Evolutionary conservation across 2,329 filamentous ascomycete genomes (phyloP).

Genomic region (Didymella keratinophila): DNA sequence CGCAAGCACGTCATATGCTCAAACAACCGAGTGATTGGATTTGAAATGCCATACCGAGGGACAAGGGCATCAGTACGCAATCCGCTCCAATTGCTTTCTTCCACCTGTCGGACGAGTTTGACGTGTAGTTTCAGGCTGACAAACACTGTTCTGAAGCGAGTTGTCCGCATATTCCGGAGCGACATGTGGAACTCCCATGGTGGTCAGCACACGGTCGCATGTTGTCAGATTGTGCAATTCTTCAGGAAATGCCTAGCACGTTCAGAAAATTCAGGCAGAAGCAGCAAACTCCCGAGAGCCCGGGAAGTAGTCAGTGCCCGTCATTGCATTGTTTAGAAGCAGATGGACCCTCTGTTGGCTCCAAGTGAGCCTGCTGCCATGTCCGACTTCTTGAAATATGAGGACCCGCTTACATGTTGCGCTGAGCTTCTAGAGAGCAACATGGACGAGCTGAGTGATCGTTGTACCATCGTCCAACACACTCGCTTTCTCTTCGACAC

Average conservation of each 20-base stretch:
- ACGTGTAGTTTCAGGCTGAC: neutral
- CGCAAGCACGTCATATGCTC: slow-evolving; percentile 44
- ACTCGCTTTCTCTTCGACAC: slow-evolving; percentile 67
- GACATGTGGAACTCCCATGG: neutral
- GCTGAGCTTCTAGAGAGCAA: slow-evolving; percentile 15
- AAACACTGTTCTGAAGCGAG: neutral
- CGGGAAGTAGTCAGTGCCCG: no score
- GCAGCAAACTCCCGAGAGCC: no score
- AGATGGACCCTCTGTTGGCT: no score
- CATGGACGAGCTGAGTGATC: slow-evolving; percentile 64
- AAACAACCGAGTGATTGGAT: slow-evolving; percentile 23
- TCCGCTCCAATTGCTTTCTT: neutral
- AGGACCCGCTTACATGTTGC: neutral
- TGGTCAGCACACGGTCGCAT: neutral
- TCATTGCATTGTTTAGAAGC: no score
- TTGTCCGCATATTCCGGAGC: neutral
- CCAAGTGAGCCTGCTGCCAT: no score
- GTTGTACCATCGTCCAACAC: slow-evolving; percentile 71
- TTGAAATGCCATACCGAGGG: neutral
- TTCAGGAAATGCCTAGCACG: no score
- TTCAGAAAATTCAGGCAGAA: no score
- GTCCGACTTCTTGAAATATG: no score
- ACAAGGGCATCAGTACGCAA: neutral
- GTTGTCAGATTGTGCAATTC: slow-evolving; percentile 5
- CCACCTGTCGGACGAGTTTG: neutral